Evolutionary conservation across 306 rosid genomes (phyloP).

Genomic region (Citrullus colocynthis): DNA sequence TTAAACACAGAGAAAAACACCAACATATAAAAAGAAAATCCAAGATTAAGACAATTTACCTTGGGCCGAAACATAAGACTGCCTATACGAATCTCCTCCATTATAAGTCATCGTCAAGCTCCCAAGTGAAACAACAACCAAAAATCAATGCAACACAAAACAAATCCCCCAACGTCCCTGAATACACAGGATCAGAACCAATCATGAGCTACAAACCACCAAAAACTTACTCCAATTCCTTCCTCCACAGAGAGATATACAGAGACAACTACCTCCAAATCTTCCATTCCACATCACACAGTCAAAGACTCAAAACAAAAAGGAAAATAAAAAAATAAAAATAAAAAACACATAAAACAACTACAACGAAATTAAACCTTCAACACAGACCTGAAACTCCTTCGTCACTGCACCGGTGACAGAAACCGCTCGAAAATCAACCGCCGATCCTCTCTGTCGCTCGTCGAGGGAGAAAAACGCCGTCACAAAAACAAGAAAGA

Average conservation of each 20-base stretch:
- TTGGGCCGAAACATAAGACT: slow-evolving; percentile 33
- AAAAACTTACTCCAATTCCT: not conserved
- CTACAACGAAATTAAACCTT: not conserved
- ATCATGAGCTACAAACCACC: slow-evolving; percentile 3
- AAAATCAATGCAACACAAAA: slow-evolving; percentile 7
- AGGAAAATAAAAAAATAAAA: no score
- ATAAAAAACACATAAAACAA: no score
- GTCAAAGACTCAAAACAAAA: not conserved
- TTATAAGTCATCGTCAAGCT: slow-evolving; percentile 50
- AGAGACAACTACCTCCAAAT: slow-evolving; percentile 5
- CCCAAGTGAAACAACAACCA: slow-evolving; percentile 19
- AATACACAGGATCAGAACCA: not conserved
- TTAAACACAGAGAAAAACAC: not conserved
- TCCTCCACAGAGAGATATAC: not conserved
- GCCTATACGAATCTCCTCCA: slow-evolving; percentile 32
- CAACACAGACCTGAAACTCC: not conserved
- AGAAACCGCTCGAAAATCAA: slow-evolving; percentile 13
- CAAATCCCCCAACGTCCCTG: not conserved
- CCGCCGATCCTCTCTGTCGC: slow-evolving; percentile 4
- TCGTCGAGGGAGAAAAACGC: slow-evolving; percentile 20
- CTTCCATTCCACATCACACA: not conserved
- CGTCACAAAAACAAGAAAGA: slow-evolving; percentile 17
- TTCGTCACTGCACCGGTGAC: not conserved
- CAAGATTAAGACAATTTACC: slow-evolving; percentile 23
- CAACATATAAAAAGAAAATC: not conserved